Conservation (phyloP, 2,329 filamentous ascomycete species). For the Xylaria sp. region DNA sequence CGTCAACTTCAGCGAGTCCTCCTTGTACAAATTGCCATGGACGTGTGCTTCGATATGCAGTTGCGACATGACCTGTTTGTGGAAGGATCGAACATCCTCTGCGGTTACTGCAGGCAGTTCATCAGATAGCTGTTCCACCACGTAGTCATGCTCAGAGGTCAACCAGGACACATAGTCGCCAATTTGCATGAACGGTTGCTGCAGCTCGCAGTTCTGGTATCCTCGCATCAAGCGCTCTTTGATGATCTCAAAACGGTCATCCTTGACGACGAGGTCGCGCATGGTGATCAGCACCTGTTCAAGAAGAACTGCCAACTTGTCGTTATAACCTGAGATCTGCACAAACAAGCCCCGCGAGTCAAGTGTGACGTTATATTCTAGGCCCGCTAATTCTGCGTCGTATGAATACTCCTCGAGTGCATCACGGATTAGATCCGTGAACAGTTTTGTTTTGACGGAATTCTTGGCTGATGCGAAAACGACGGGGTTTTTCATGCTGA, state of each 20-base stretch:
- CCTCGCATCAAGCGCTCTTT: constrained; percentile 83
- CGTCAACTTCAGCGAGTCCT: constrained; percentile 87
- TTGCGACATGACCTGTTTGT: constrained; percentile 82
- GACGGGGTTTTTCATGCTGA: constrained; percentile 82
- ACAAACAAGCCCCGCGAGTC: constrained; percentile 80
- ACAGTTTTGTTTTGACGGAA: constrained; percentile 80
- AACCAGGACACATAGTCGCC: constrained; percentile 85
- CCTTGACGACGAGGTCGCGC: constrained; percentile 82
- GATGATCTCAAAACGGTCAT: constrained; percentile 91
- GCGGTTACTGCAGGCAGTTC: constrained; percentile 81
- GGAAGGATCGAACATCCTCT: constrained; percentile 80
- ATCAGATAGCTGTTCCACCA: constrained; percentile 81
- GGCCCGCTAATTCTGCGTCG: constrained; percentile 90
- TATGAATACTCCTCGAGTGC: constrained; percentile 94
- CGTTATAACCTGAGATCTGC: constrained; percentile 90
- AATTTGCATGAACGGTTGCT: constrained; percentile 90
- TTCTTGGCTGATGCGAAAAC: constrained; percentile 83
- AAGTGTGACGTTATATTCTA: constrained; percentile 82
- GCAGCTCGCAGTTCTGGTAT: constrained; percentile 87
- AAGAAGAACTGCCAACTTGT: constrained; percentile 90
- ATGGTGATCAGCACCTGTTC: constrained; percentile 89
- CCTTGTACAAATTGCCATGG: constrained; percentile 94
- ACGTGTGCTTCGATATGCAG: constrained; percentile 88
- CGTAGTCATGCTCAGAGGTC: constrained; percentile 78
- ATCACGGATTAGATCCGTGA: constrained; percentile 87